Evolutionary conservation across 2,329 filamentous ascomycete genomes (phyloP), one percentile per base, ranked within the genome.

Genomic region (Fusarium kyushuense): DNA sequence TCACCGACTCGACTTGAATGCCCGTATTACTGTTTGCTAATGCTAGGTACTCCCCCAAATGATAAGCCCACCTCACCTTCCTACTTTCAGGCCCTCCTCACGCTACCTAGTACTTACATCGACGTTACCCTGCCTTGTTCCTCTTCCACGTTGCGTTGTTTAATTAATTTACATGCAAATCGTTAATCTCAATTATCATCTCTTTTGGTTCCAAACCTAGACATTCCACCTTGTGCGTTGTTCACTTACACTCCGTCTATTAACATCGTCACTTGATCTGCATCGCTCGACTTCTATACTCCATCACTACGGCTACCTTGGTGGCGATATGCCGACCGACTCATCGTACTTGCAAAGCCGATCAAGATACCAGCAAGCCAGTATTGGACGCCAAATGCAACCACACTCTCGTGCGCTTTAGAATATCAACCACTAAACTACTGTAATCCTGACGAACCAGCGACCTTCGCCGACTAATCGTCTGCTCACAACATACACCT

Each of bases 21-120:
- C 47, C 47, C 47, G 47, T 51, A 51, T 38, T 40, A 51, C 33
- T 51, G 11, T 23, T n/a, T 35, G 33, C 32, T 58, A 40, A 58
- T 40, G 55, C 47, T 56, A 29, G 47, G n/a, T 38, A 16, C 42
- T 45, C 30, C 25, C 42, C 42, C 40, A 47, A 52, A 69, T 69
- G 71, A 74, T 74, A 71, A 74, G 71, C 72, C 63, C 65, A 69
- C 68, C 53, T 67, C 58, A n/a, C 45, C 21, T 48, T 19, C 33
- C 47, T 51, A 51, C 47, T 51, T 51, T 36, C 66, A 60, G 66
- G 66, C 70, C 66, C 69, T 69, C 68, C 63, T 60, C 61, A 56
- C 61, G 47, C 23, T 25, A 25, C 23, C 46, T 49, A n/a, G n/a
- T n/a, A 64, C 53, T 41, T 40, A 59, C 41, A 54, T 64, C 33